Evolutionary conservation across 2,329 filamentous ascomycete genomes (phyloP).

Genomic region (Gnomoniopsis sp.): DNA sequence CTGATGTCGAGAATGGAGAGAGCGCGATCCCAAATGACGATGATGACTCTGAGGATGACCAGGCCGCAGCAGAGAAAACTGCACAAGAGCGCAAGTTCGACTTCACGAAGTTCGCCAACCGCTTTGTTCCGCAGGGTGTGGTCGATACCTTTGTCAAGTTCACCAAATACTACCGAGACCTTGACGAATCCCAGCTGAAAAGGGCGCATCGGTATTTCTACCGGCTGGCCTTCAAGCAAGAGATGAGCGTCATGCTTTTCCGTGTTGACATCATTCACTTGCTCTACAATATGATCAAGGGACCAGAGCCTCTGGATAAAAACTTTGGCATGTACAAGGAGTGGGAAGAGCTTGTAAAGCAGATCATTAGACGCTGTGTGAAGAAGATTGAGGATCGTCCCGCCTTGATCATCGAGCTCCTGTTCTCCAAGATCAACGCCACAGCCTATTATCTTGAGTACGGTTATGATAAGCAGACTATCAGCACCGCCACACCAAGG

Average conservation of each 20-base stretch:
- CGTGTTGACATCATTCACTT: constrained; percentile 86
- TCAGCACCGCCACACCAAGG: constrained; percentile 57
- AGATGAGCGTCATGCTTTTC: constrained; percentile 84
- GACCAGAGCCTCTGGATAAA: constrained; percentile 71
- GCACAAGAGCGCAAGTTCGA: constrained; percentile 89
- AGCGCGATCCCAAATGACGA: constrained; percentile 54
- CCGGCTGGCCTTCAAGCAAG: constrained; percentile 89
- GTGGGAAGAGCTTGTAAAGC: constrained; percentile 85
- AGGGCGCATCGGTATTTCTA: constrained; percentile 93
- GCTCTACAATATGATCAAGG: constrained; percentile 89
- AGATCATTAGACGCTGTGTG: constrained; percentile 76
- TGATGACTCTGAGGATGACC: constrained; percentile 70
- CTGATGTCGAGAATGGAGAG: constrained; percentile 30
- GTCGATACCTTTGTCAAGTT: constrained; percentile 87
- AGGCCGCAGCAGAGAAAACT: constrained; percentile 64
- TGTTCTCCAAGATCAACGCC: constrained; percentile 87
- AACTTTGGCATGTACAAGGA: constrained; percentile 70
- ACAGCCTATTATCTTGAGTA: constrained; percentile 88
- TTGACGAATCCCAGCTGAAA: constrained; percentile 78
- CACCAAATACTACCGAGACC: constrained; percentile 74
- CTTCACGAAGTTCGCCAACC: constrained; percentile 76
- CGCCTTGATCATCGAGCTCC: constrained; percentile 82
- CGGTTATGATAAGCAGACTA: constrained; percentile 77
- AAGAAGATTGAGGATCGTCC: constrained; percentile 84
- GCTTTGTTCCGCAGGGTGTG: constrained; percentile 79